Base-by-base conservation (phyloP, 2,329 filamentous ascomycete genomes). In the Atkinsonella texensis region DNA sequence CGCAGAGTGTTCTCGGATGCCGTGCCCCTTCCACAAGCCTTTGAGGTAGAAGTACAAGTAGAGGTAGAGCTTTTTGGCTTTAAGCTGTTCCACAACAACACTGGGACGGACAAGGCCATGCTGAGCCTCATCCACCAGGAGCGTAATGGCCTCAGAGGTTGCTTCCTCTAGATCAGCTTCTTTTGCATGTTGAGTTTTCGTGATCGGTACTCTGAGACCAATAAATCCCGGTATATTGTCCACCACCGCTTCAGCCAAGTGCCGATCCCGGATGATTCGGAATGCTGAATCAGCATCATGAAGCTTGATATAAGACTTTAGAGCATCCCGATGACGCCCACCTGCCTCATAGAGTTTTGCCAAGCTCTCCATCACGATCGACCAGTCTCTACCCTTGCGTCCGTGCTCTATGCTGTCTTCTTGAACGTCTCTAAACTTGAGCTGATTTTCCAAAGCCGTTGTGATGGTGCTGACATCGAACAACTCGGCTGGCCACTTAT, bases 11-110 rank as follows among this genome's bases (percentile, higher is more conserved):
- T 80, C 76, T 53, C 71, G 68, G 38, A 84, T 76, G 10, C 79
- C 80, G 53, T 88, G 80, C 1, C 87, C 89, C 53, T 77, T 80
- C 90, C 91, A 98, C 2, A 98, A 73, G 0, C 84, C 83, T 12
- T 86, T 83, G 23, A 98, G 76, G 65, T 98, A 98, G 68, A 97
- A 94, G 70, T 87, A 97, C 0, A 95, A 77, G 62, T 95, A 96
- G 0, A 88, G 73, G 48, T 81, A 74, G 48, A 87, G 71, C 17
- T 82, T 75, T 54, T 84, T 80, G 18, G 75, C 73, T 58, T 84
- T 75, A 2, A 98, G 74, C 63, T 97, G 90, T 5, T 76, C 71
- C 2, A 96, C 84, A 2, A 98, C 90, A 2, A 83, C 77, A 3
- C 81, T 76, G 0, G 89, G 86, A 31, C 79, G 81, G 15, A 97